These are phyloP conservation scores for Batrachochytrium dendrobatidis DNA, from an alignment of 371 early-diverging fungal species.

Conservation along the genomic window DNA sequence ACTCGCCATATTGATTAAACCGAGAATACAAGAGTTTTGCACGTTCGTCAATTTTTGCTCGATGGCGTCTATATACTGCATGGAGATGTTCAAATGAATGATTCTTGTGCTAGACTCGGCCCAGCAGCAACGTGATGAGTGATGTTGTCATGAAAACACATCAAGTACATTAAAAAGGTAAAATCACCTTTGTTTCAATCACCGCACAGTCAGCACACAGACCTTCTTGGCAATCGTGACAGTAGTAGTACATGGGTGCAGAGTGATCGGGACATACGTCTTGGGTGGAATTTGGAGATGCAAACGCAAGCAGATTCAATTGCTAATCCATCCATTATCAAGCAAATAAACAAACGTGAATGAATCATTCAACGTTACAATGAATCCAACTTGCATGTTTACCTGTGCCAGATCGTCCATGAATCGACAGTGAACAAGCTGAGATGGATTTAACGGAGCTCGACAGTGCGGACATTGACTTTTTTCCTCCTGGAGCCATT, in stretches of 20 bases:
- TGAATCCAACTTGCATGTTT: neutral
- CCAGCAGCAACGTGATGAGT: neutral
- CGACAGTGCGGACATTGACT: constrained; percentile 37
- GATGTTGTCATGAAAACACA: neutral
- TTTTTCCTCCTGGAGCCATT: constrained; percentile 27
- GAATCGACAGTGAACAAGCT: constrained; percentile 34
- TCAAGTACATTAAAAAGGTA: neutral
- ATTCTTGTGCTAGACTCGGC: constrained; percentile 16
- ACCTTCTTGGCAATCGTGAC: constrained; percentile 23
- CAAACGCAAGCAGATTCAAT: constrained; percentile 12
- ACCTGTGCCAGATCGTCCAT: constrained; percentile 30
- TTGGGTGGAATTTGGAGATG: neutral
- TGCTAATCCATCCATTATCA: constrained; percentile 18
- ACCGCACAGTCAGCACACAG: constrained; percentile 38
- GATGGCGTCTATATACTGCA: constrained; percentile 17
- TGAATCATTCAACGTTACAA: too few relatives aligned
- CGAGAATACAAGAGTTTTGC: neutral
- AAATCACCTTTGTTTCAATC: constrained; percentile 24
- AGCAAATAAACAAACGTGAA: neutral
- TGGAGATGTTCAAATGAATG: constrained; percentile 25
- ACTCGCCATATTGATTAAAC: neutral
- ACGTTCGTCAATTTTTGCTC: constrained; percentile 4
- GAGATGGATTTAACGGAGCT: constrained; percentile 11
- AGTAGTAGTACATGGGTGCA: constrained; percentile 28
- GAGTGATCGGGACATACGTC: constrained; percentile 18